Percentiles rank a stretch among this genome's conserved stretches.
Evolutionary conservation across 2,329 filamentous ascomycete species (phyloP).

Genomic region (Whalleya microplaca): DNA sequence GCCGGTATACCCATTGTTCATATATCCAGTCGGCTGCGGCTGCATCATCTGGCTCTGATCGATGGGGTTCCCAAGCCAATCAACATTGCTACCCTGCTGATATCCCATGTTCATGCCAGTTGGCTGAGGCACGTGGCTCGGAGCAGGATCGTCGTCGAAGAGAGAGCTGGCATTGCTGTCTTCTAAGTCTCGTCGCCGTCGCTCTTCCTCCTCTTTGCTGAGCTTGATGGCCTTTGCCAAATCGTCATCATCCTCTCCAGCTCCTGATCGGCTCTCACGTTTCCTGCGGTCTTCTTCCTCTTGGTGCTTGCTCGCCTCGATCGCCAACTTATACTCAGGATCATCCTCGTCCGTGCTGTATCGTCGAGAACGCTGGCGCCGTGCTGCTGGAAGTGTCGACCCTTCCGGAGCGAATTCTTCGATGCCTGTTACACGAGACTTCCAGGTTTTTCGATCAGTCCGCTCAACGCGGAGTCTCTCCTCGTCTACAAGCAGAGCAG

Average conservation of each 20-base stretch:
- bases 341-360: constrained; percentile 77
- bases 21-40: constrained; percentile 78
- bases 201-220: constrained; percentile 92
- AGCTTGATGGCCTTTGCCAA: constrained; percentile 93
- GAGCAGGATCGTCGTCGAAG: constrained; percentile 77
- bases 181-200: constrained; percentile 83
- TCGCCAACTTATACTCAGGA: constrained; percentile 83
- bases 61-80: constrained; percentile 96
- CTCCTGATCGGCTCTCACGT: constrained; percentile 64
- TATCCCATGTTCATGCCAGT: constrained; percentile 97
- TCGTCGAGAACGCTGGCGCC: constrained; percentile 53
- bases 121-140: constrained; percentile 67
- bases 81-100: constrained; percentile 93
- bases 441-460: constrained; percentile 92
- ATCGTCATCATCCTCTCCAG: constrained; percentile 79
- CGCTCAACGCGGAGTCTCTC: constrained; percentile 89
- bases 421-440: constrained; percentile 90
- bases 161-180: constrained; percentile 81
- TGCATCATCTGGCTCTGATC: constrained; percentile 74
- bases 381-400: constrained; percentile 42
- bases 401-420: constrained; percentile 72
- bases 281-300: constrained; percentile 86
- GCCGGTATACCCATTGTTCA: constrained; percentile 57
- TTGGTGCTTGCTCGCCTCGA: constrained; percentile 94
- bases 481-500: constrained; percentile 88